Base-by-base conservation (phyloP, 2,329 filamentous ascomycete species). In the Dactylellina haptotyla region DNA sequence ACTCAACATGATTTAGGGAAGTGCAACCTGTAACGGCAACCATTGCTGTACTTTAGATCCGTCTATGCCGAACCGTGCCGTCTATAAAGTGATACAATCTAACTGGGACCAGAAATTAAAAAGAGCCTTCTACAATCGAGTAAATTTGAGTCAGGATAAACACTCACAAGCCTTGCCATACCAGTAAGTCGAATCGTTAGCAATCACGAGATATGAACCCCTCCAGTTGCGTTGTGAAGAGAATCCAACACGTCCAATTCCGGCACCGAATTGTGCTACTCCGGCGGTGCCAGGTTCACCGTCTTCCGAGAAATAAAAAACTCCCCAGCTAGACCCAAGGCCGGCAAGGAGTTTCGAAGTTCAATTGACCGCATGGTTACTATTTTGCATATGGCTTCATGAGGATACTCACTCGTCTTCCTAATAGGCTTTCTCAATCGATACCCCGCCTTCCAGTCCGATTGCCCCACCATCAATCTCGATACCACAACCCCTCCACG, bases 381-480 rank as follows among this genome's bases (percentile, higher is more conserved):
- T 57, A 9, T 30, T 25, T 50, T n/a, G 20, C 28, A 2, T 23
- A 66, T 66, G 69, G 54, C 54, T 73, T 61, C 23, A 73, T 73
- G 69, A 73, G 37, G 61, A 73, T 62, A 73, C 69, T 73, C 39
- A 73, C 51, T 26, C 61, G 32, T 25, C 28, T 73, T 41, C 25
- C 54, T 9, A 45, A 54, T 26, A 73, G 59, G 46, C 56, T 51
- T 5, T n/a, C 32, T 14, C 30, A 25, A 30, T 50, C 43, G 39
- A n/a, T 26, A 37, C 23, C 50, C 28, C 20, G 10, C 16, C 34
- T 43, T 23, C 16, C 46, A 4, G 37, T 16, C 6, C 54, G 37
- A 39, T 25, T 48, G 12, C 64, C 50, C 50, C 37, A 23, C 37
- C 54, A 54, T 48, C n/a, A n/a, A n/a, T n/a, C n/a, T n/a, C 69